phyloP scores from a whole-genome alignment of 2,329 filamentous ascomycete genomes.

The Pezicula carpinea region DNA sequence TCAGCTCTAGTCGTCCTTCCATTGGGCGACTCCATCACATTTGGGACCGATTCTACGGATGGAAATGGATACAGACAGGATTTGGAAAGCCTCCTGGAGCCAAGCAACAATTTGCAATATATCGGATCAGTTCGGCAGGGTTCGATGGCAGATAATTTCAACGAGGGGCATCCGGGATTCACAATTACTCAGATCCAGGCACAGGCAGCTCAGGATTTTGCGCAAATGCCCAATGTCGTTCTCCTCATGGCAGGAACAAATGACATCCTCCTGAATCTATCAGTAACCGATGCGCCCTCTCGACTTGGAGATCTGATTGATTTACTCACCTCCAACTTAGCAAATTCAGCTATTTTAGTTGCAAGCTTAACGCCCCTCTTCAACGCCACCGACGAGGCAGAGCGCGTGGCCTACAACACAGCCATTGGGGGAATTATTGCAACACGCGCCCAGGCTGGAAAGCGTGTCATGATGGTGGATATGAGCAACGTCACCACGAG shows the following conservation, averaged over 20 bases:
- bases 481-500: neutral
- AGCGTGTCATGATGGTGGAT: neutral
- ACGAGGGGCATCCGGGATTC: slow-evolving; percentile 29
- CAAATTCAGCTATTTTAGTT: slow-evolving; percentile 31
- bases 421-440: slow-evolving; percentile 12
- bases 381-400: neutral
- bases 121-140: slow-evolving; percentile 29
- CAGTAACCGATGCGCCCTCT: slow-evolving; percentile 25
- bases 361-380: slow-evolving; percentile 28
- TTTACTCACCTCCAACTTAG: slow-evolving; percentile 23
- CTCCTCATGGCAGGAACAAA: slow-evolving; percentile 31
- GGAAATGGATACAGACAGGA: slow-evolving; percentile 35
- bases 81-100: slow-evolving; percentile 23
- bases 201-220: slow-evolving; percentile 12
- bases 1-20: slow-evolving; percentile 19
- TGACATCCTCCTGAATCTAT: slow-evolving; percentile 22
- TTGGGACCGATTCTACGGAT: slow-evolving; percentile 25
- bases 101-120: slow-evolving; percentile 22
- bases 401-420: slow-evolving; percentile 10
- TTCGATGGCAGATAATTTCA: slow-evolving; percentile 28
- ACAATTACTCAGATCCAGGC: slow-evolving; percentile 27
- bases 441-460: neutral
- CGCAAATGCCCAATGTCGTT: slow-evolving; percentile 27
- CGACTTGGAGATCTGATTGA: slow-evolving; percentile 31
- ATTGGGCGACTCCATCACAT: slow-evolving; percentile 34